These are phyloP conservation scores for Penicillium bovifimosum DNA, from an alignment of 495 filamentous ascomycete species.

Conservation along the genomic window DNA sequence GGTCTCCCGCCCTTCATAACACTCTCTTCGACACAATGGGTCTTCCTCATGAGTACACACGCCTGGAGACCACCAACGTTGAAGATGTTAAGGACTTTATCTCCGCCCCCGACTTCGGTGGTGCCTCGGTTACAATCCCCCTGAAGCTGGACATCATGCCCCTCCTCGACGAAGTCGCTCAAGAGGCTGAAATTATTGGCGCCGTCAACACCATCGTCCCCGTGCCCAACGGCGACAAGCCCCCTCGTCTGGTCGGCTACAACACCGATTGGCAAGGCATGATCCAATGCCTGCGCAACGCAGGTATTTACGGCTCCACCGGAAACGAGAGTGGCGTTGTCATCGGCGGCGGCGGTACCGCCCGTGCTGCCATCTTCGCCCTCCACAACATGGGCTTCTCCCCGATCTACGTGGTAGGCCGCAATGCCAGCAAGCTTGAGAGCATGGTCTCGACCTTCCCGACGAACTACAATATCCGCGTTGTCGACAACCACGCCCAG, in stretches of 20 bases:
- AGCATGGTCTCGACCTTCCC: slow-evolving; percentile 70
- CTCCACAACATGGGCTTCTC: slow-evolving; percentile 76
- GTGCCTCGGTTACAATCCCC: slow-evolving; percentile 92
- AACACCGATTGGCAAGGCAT: slow-evolving; percentile 99
- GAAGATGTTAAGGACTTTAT: slow-evolving; percentile 64
- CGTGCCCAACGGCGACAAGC: slow-evolving; percentile 25
- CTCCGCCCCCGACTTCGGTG: slow-evolving; percentile 70
- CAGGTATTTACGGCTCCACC: slow-evolving; percentile 50
- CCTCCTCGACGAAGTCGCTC: slow-evolving; percentile 70
- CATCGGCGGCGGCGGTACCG: slow-evolving; percentile 86
- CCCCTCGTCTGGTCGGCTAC: slow-evolving; percentile 63
- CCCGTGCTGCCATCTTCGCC: slow-evolving; percentile 85
- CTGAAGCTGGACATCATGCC: slow-evolving; percentile 86
- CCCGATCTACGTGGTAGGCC: slow-evolving; percentile 83
- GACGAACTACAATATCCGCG: slow-evolving; percentile 62
- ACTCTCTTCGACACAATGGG: slow-evolving; percentile 71
- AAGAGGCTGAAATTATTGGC: slow-evolving; percentile 77
- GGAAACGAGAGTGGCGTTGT: slow-evolving; percentile 49
- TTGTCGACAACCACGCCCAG: slow-evolving; percentile 50
- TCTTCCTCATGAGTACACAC: slow-evolving; percentile 81
- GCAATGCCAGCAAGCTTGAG: slow-evolving; percentile 61
- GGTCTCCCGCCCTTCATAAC: slow-evolving; percentile 88
- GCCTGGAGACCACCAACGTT: slow-evolving; percentile 67
- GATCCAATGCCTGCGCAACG: slow-evolving; percentile 69
- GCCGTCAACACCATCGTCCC: slow-evolving; percentile 93